These are phyloP conservation scores for Posidonia oceanica DNA, from an alignment of 116 monocot genomes.

Conservation along the genomic window DNA sequence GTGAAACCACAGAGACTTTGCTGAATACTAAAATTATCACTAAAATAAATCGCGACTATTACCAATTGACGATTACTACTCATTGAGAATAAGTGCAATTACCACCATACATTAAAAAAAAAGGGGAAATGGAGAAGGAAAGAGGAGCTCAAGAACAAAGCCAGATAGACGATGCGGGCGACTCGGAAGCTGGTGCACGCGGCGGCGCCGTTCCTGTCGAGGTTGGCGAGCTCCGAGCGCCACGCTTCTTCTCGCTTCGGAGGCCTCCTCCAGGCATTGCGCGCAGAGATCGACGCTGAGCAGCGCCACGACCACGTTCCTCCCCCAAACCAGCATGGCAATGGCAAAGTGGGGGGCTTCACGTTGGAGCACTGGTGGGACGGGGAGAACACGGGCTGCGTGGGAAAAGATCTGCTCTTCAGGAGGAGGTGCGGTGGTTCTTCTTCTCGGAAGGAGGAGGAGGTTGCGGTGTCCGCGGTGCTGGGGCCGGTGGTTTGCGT, in stretches of 20 bases:
- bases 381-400: slow-evolving; percentile 18
- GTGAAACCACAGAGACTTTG: too few species aligned
- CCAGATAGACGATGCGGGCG: too few species aligned
- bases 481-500: slow-evolving; percentile 18
- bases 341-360: slow-evolving; percentile 16
- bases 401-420: slow-evolving; percentile 31
- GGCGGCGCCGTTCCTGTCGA: too few species aligned
- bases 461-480: slow-evolving; percentile 35
- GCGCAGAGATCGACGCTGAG: background rate
- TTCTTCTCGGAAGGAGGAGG: slow-evolving; percentile 5
- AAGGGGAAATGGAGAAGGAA: background rate
- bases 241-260: background rate
- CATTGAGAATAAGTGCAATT: too few species aligned
- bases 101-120: too few species aligned
- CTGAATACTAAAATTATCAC: too few species aligned
- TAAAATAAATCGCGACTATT: too few species aligned
- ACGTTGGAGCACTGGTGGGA: slow-evolving; percentile 7
- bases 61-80: too few species aligned
- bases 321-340: background rate
- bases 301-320: background rate
- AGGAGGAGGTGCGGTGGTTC: slow-evolving; percentile 5
- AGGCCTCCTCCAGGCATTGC: background rate
- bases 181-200: too few species aligned
- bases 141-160: too few species aligned
- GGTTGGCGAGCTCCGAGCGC: too few species aligned